Percentiles rank a stretch among this genome's conserved stretches.
phyloP scores from a whole-genome alignment of 2,329 filamentous ascomycete species.

The Colletotrichum phormii region DNA sequence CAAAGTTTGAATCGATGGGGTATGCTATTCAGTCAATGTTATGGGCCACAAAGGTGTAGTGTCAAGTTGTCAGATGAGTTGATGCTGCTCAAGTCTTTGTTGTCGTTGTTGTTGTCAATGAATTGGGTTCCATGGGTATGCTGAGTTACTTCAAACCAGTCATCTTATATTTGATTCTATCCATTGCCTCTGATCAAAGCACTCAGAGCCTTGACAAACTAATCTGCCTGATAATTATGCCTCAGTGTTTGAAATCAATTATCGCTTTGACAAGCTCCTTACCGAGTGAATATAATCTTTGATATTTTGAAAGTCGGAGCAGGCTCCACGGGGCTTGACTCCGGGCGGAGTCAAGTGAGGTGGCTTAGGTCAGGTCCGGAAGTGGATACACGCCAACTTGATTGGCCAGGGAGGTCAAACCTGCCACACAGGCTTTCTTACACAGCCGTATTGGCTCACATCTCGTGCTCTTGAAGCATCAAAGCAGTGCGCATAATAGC shows the following conservation, averaged over 20 bases:
- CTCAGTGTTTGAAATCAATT: neutral
- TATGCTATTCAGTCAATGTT: neutral
- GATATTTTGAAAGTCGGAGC: neutral
- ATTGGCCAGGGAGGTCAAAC: no score
- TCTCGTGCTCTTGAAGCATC: no score
- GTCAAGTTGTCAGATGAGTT: neutral
- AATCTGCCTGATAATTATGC: neutral
- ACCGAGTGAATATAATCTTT: neutral
- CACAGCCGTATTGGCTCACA: no score
- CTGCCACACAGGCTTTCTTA: no score
- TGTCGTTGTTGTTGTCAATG: neutral
- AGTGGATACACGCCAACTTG: no score
- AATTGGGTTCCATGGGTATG: neutral
- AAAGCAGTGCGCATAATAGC: neutral
- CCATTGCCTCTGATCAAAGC: neutral
- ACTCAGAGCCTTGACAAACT: neutral
- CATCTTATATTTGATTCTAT: neutral
- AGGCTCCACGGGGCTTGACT: no score
- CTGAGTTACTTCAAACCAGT: neutral
- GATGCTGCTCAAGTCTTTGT: neutral
- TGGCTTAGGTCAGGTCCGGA: no score
- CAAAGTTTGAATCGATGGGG: neutral
- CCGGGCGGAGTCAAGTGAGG: no score
- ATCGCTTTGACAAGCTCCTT: neutral
- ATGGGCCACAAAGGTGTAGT: neutral